Evolutionary conservation across 73 alveolate genomes (phyloP).

Genomic region (Paramecium primaurelia): DNA sequence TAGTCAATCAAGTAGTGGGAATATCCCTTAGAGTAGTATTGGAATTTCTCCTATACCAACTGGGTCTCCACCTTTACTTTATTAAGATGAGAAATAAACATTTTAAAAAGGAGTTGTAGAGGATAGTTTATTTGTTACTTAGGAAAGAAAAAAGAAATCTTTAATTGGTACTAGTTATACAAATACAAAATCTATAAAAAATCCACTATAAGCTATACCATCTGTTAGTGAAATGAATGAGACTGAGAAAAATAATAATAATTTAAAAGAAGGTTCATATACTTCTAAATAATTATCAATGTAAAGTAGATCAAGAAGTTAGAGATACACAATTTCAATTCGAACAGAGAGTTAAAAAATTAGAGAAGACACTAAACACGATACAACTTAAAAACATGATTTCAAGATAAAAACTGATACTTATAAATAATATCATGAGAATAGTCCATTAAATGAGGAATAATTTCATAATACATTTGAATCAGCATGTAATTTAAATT

Average conservation of each 20-base stretch:
- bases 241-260: not conserved
- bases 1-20: conserved; percentile 27
- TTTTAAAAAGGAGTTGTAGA: not conserved
- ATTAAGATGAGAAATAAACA: not conserved
- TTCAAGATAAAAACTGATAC: not conserved
- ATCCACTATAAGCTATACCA: not conserved
- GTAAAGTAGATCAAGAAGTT: conserved; percentile 10
- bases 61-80: not conserved
- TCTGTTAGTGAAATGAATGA: conserved; percentile 39
- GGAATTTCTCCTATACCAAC: not conserved
- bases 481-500: not conserved
- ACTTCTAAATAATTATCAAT: not conserved
- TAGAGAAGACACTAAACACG: not conserved
- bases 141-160: conserved; percentile 1
- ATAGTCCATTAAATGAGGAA: not conserved
- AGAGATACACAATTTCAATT: not conserved
- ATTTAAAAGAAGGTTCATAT: not conserved
- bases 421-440: not conserved
- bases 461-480: not conserved
- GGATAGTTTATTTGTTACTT: not conserved
- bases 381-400: not conserved
- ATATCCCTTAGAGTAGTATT: conserved; percentile 5
- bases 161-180: not conserved
- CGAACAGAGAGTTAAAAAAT: not conserved
- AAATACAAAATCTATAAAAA: not conserved